Conservation (phyloP, 306 rosid species). For the Pyrus bretschneideri region DNA sequence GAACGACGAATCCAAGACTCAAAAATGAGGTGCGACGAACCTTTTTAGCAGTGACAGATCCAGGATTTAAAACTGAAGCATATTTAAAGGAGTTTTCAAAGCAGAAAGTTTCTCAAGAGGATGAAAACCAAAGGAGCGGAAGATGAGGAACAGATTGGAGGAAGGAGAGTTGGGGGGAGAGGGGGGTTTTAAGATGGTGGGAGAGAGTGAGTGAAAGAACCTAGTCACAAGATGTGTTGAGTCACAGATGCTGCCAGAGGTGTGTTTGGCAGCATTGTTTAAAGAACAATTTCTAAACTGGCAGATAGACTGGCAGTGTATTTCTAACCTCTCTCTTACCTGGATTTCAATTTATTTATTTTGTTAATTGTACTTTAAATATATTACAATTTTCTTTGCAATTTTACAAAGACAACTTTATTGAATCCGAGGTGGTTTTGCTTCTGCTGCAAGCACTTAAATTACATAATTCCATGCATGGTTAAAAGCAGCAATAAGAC, state of each 20-base stretch:
- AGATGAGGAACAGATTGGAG: slow-evolving; percentile 7
- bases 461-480: slow-evolving; percentile 28
- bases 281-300: slow-evolving; percentile 39
- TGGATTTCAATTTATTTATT: slow-evolving; percentile 24
- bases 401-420: slow-evolving; percentile 12
- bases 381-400: not conserved
- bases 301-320: slow-evolving; percentile 56
- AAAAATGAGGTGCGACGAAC: not conserved
- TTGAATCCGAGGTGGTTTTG: slow-evolving; percentile 53
- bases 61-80: not conserved
- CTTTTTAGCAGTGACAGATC: not conserved
- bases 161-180: slow-evolving; percentile 26
- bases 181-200: slow-evolving; percentile 5
- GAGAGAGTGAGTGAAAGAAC: slow-evolving; percentile 29
- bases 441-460: slow-evolving; percentile 27
- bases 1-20: not conserved
- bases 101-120: not conserved
- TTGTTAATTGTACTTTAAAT: slow-evolving; percentile 7
- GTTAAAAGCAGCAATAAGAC: slow-evolving; percentile 25
- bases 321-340: slow-evolving; percentile 23
- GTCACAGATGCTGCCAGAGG: slow-evolving; percentile 56
- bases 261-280: slow-evolving; percentile 45
- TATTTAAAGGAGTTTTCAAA: too few species aligned
- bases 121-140: not conserved
- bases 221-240: slow-evolving; percentile 38